These are phyloP conservation scores for Penicillium sp. DNA, from an alignment of 2,329 filamentous ascomycete genomes.

Conservation along the genomic window DNA sequence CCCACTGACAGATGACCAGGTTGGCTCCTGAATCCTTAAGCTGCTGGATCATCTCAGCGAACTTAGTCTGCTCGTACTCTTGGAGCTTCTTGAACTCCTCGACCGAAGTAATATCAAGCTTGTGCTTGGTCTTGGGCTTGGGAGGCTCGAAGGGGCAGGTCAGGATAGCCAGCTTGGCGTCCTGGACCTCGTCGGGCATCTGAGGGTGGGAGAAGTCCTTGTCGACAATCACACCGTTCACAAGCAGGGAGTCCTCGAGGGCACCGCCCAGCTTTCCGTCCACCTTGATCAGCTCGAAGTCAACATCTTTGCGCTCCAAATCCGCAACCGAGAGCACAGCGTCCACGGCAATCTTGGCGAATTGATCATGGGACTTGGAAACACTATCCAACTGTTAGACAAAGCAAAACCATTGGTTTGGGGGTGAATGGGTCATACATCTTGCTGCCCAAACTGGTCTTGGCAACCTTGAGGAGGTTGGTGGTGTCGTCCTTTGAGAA, in stretches of 20 bases:
- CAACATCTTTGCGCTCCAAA: slow-evolving; percentile 91
- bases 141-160: slow-evolving; percentile 98
- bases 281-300: slow-evolving; percentile 99
- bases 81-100: slow-evolving; percentile 99
- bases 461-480: slow-evolving; percentile 91
- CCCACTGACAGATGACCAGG: slow-evolving; percentile 98
- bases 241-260: slow-evolving; percentile 87
- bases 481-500: slow-evolving; percentile 77
- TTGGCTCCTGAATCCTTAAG: slow-evolving; percentile 98
- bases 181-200: slow-evolving; percentile 92
- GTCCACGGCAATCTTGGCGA: slow-evolving; percentile 94
- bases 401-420: not conserved
- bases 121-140: slow-evolving; percentile 99
- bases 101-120: slow-evolving; percentile 93
- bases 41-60: slow-evolving; percentile 96
- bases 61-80: slow-evolving; percentile 92
- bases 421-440: slow-evolving; percentile 54
- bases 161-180: slow-evolving; percentile 95
- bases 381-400: slow-evolving; percentile 52
- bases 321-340: slow-evolving; percentile 96
- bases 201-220: slow-evolving; percentile 99
- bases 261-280: slow-evolving; percentile 96
- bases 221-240: slow-evolving; percentile 97
- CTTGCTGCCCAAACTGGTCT: slow-evolving; percentile 95
- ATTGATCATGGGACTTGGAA: slow-evolving; percentile 97